Evolutionary conservation across 768 basidiomycete species (phyloP), one percentile per base, ranked within the genome.

Genomic region (Hydnomerulius pinastri): DNA sequence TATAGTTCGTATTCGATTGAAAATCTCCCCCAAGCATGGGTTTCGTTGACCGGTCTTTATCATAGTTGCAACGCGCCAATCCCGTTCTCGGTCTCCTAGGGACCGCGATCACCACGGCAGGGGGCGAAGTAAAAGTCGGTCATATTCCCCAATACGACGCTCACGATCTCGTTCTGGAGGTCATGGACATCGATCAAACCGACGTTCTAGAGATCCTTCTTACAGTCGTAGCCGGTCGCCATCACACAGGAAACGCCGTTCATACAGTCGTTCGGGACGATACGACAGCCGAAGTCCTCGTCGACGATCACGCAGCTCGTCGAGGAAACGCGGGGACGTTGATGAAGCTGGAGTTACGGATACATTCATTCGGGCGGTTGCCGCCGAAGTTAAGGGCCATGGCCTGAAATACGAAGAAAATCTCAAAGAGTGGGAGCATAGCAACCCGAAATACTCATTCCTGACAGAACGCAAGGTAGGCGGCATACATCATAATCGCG

Each of bases 361-460:
- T 48, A 81, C 80, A 11, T 96, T 98, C 59, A 86, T 99, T 51
- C 79, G 84, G 39, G 90, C 88, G 12, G 92, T 97, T 4, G 92
- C 93, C 17, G 80, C 80, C 3, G 88, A 92, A 67, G 85, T 97
- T 10, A 85, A 83, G 60, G 86, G 88, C 1, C 89, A 93, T 64
- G 94, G 87, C 27, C 64, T 72, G 4, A 80, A 82, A 45, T 96
- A 90, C 58, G 92, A 92, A 61, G 78, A 83, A 41, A 80, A 77
- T 25, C 72, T 98, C 50, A 77, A 77, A 57, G 86, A 87, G 46
- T 79, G 86, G 46, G 94, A 98, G 69, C 82, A 75, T 51, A 77
- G 79, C 46, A 96, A 96, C 64, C 77, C 87, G 1, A 92, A 89
- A 67, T 98, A 87, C 64, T 75, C 78, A 3, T 98, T 98, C 69